A percentile compares a stretch with the other conserved stretches of the same genome.
These are phyloP conservation scores for Neonectria ditissima DNA, from an alignment of 2,329 filamentous ascomycete genomes.

Conservation along the genomic window DNA sequence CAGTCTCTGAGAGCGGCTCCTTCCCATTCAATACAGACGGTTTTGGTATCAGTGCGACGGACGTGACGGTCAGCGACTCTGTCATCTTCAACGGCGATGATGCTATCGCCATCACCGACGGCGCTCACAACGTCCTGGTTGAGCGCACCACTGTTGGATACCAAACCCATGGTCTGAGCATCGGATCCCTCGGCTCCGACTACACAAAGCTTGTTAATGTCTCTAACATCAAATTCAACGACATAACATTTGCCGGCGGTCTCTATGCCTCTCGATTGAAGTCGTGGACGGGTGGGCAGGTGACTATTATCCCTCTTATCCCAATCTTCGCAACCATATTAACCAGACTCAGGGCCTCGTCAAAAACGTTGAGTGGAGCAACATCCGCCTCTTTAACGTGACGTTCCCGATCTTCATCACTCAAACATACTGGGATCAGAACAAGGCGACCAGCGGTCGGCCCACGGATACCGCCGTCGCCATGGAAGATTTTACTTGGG, in stretches of 20 bases:
- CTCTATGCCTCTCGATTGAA: constrained; percentile 24
- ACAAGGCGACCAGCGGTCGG: constrained; percentile 19
- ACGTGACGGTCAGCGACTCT: constrained; percentile 23
- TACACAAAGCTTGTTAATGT: constrained; percentile 25
- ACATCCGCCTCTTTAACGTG: constrained; percentile 27
- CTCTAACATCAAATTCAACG: constrained; percentile 25
- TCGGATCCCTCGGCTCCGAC: constrained; percentile 25
- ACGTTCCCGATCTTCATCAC: constrained; percentile 29
- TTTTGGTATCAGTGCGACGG: constrained; percentile 13
- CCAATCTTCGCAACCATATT: neutral
- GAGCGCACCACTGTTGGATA: constrained; percentile 24
- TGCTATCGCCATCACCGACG: constrained; percentile 22
- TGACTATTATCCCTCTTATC: neutral
- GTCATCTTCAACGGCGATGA: constrained; percentile 27
- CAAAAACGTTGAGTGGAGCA: constrained; percentile 26
- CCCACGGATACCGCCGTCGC: constrained; percentile 19
- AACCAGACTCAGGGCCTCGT: constrained; percentile 13
- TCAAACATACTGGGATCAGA: constrained; percentile 27
- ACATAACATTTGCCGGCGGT: constrained; percentile 26
- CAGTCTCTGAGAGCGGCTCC: constrained; percentile 18
- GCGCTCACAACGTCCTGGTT: constrained; percentile 23
- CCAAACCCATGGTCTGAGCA: constrained; percentile 25
- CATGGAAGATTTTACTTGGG: constrained; percentile 26
- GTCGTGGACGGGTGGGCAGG: constrained; percentile 27
- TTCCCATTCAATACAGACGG: constrained; percentile 26